Percentiles rank a stretch among this genome's conserved stretches.
phyloP scores from a whole-genome alignment of 2,329 filamentous ascomycete species.

The Exophiala aquamarina region DNA sequence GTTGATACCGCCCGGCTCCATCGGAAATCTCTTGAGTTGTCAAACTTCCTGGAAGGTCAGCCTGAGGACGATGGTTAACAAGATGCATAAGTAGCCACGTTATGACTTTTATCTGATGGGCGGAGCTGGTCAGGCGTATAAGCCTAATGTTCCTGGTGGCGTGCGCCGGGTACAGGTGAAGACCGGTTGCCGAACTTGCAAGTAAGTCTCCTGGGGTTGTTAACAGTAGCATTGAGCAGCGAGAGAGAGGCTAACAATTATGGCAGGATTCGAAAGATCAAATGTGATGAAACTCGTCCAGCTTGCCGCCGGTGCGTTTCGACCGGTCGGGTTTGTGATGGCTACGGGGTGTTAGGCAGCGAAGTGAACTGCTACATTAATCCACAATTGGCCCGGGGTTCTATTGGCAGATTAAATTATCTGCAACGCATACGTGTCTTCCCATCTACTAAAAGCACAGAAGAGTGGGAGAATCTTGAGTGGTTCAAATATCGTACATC shows the following conservation, averaged over 20 bases:
- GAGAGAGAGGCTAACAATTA: background rate
- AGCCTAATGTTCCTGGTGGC: too few relatives aligned
- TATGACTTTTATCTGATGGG: too few relatives aligned
- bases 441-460: background rate
- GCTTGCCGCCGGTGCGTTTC: constrained; percentile 38
- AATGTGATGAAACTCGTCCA: constrained; percentile 41
- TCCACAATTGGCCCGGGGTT: too few relatives aligned
- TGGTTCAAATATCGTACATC: constrained; percentile 32
- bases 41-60: too few relatives aligned
- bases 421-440: background rate
- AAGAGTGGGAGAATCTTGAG: constrained; percentile 31
- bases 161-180: too few relatives aligned
- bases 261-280: constrained; percentile 32
- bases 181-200: constrained; percentile 35
- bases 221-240: background rate
- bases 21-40: too few relatives aligned
- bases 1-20: too few relatives aligned
- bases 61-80: too few relatives aligned
- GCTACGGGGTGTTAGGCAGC: constrained; percentile 45
- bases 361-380: background rate
- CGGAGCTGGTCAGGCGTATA: too few relatives aligned
- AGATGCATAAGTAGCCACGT: too few relatives aligned
- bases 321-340: constrained; percentile 41
- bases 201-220: constrained; percentile 25
- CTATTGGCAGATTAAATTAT: background rate